A percentile compares a stretch with the other conserved stretches of the same genome.
Conservation (phyloP, 441 rosid species). For the Croton laevigatus region DNA sequence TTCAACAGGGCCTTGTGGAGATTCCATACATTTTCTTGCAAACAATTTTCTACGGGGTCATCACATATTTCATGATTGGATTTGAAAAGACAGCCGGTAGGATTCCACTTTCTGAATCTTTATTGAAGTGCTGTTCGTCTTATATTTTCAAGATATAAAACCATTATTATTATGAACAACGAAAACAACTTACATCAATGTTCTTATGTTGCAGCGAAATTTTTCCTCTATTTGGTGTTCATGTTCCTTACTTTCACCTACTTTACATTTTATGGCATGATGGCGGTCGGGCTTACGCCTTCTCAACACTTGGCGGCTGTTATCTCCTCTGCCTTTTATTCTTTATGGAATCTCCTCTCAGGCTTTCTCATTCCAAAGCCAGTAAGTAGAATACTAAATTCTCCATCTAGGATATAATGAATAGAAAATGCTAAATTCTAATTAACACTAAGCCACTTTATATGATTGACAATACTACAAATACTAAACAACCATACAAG, state of each 20-base stretch:
- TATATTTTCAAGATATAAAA: background rate
- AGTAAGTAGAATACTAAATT: slow-evolving; percentile 49
- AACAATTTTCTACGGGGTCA: slow-evolving; percentile 64
- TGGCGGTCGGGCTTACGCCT: slow-evolving; percentile 95
- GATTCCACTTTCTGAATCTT: slow-evolving; percentile 22
- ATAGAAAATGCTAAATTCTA: background rate
- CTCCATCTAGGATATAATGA: background rate
- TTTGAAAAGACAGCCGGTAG: slow-evolving; percentile 74
- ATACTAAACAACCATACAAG: too few relatives aligned
- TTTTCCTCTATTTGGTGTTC: slow-evolving; percentile 66
- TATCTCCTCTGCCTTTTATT: slow-evolving; percentile 86
- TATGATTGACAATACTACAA: too few relatives aligned
- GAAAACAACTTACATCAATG: background rate
- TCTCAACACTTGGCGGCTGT: slow-evolving; percentile 74
- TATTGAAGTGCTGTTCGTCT: background rate
- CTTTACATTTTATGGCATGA: slow-evolving; percentile 89
- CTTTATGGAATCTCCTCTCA: slow-evolving; percentile 91
- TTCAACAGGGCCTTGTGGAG: slow-evolving; percentile 77
- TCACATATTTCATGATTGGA: slow-evolving; percentile 80
- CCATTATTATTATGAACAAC: background rate
- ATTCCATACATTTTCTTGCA: slow-evolving; percentile 72
- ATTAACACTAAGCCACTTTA: background rate
- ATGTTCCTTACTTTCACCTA: slow-evolving; percentile 92
- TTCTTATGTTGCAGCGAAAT: slow-evolving; percentile 54
- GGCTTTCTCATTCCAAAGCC: slow-evolving; percentile 87